These are phyloP conservation scores for Tympanopsis confertula DNA, from an alignment of 2,329 filamentous ascomycete species.

Conservation along the genomic window DNA sequence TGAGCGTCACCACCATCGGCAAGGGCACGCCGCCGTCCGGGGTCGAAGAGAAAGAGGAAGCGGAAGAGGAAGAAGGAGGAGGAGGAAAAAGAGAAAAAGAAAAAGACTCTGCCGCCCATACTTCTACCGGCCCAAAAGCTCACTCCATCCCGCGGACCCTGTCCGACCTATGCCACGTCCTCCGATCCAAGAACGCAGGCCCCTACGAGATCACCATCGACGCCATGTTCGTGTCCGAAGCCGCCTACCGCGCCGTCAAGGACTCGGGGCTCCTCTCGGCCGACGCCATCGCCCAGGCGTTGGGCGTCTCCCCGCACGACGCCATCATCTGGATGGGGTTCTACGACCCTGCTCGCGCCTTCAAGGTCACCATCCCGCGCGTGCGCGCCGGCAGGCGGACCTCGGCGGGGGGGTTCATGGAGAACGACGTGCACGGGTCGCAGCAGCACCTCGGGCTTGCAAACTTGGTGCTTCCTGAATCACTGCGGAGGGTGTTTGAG, in stretches of 20 bases:
- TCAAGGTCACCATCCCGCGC: slow-evolving; percentile 28
- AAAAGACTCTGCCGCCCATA: slow-evolving; percentile 2
- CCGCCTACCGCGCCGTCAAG: slow-evolving; percentile 21
- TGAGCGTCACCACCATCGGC: not conserved
- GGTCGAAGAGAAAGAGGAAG: too few species aligned
- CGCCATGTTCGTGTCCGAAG: slow-evolving; percentile 28
- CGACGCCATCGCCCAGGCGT: slow-evolving; percentile 18
- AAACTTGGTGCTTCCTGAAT: slow-evolving; percentile 9
- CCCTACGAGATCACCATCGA: slow-evolving; percentile 40
- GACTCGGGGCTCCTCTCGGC: slow-evolving; percentile 19
- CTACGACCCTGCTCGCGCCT: slow-evolving; percentile 32
- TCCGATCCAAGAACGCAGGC: slow-evolving; percentile 37
- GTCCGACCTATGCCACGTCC: slow-evolving; percentile 24
- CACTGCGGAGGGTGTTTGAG: slow-evolving; percentile 4
- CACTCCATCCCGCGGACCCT: slow-evolving; percentile 3
- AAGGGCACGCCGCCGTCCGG: slow-evolving; percentile 4
- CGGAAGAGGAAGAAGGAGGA: too few species aligned
- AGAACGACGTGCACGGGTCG: slow-evolving; percentile 16
- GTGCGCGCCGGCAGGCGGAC: slow-evolving; percentile 6
- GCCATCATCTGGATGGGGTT: slow-evolving; percentile 25
- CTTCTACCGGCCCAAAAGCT: slow-evolving; percentile 2
- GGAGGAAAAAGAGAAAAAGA: too few species aligned
- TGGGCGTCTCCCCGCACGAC: slow-evolving; percentile 12
- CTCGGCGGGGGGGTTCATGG: slow-evolving; percentile 15
- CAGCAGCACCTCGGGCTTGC: slow-evolving; percentile 14